phyloP scores from a whole-genome alignment of 352 stramenopile genomes.

The Phytopythium kandeliae region DNA sequence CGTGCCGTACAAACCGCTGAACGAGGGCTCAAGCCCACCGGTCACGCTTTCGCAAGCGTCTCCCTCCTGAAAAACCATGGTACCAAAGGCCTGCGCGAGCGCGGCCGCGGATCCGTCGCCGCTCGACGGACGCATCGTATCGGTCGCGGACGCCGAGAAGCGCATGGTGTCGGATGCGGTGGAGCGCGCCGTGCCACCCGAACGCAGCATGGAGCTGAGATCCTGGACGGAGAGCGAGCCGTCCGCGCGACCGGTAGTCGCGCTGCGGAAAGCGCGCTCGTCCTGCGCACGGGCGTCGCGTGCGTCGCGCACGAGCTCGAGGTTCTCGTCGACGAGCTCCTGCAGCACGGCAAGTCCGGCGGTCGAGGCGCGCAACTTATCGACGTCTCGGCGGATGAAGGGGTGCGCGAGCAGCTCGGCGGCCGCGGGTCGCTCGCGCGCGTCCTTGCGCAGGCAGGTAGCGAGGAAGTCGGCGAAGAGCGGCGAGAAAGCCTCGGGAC shows the following conservation, averaged over 20 bases:
- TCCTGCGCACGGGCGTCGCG: constrained; percentile 42
- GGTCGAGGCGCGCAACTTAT: constrained; percentile 28
- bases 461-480: constrained; percentile 57
- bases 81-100: constrained; percentile 27
- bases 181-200: constrained; percentile 15
- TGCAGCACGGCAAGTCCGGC: constrained; percentile 49
- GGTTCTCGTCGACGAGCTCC: constrained; percentile 65
- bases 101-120: not conserved
- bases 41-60: constrained; percentile 6
- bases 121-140: constrained; percentile 1
- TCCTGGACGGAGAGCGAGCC: constrained; percentile 56
- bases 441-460: constrained; percentile 64
- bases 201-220: constrained; percentile 61
- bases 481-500: constrained; percentile 32
- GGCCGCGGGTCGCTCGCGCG: constrained; percentile 36
- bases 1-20: constrained; percentile 55
- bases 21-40: constrained; percentile 24
- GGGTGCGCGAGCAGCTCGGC: constrained; percentile 45
- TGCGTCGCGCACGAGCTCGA: constrained; percentile 54
- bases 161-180: constrained; percentile 21
- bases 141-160: constrained; percentile 16
- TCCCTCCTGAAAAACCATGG: constrained; percentile 42
- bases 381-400: constrained; percentile 58
- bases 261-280: constrained; percentile 45
- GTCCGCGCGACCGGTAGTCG: constrained; percentile 44